Evolutionary conservation across 768 basidiomycete species (phyloP), one percentile per base, ranked within the genome.

Genomic region (Pulveroboletus sp.): DNA sequence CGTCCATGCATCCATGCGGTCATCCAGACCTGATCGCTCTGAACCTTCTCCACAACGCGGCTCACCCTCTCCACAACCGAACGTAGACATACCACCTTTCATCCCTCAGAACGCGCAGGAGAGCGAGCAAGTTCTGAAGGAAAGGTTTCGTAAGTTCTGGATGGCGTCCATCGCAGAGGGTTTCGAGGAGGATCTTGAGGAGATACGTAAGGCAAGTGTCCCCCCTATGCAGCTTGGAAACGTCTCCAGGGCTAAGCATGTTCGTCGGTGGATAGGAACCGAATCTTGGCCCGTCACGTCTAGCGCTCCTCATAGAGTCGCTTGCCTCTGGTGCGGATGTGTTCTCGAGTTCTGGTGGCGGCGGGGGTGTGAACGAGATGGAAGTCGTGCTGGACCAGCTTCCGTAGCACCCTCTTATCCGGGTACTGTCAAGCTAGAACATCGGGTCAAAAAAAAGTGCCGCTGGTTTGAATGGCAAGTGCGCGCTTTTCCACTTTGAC

Each of bases 131-230:
- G 62, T 64, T 8, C 64, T 91, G 61, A 83, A 81, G 59, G 80
- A 80, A 31, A 79, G 74, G 39, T 93, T 93, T 64, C 73, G 84
- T 48, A 83, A 84, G 65, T 92, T 93, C 61, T 93, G 90, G 90
- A 90, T 93, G 89, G 70, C 80, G 3, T 81, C 84, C 1, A 77
- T 92, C 7, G 86, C 83, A 2, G 87, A 91, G 63, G 89, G 81
- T 10, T 93, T 93, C 69, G 80, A 79, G 54, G 83, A 86, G 40
- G 91, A 93, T 64, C 72, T 93, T n/a, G 88, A 90, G 58, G 77
- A 83, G 59, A 83, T 93, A 59, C 81, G 84, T 30, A 88, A 90
- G 76, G 90, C 87, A 46, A 32, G 76, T 35, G 76, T 51, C 21
- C 3, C 5, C 14, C 14, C 6, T 30, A 5, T n/a, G 8, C 10